phyloP scores from a whole-genome alignment of 257 asterid genomes.

The Gentiana straminea region DNA sequence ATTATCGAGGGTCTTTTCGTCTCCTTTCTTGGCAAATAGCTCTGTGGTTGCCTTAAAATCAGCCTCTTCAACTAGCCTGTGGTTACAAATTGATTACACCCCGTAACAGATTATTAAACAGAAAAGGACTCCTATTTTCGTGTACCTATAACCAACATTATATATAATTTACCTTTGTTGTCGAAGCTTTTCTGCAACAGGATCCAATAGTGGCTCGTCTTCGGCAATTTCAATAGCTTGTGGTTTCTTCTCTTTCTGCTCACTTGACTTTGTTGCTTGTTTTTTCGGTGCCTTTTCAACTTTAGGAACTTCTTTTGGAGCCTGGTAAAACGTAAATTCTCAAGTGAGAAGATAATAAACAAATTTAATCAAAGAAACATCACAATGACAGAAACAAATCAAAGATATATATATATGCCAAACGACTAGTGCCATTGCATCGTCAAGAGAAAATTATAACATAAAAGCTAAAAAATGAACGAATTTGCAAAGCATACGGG shows the following conservation, averaged over 20 bases:
- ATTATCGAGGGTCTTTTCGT: slow-evolving; percentile 61
- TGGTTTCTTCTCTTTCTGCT: slow-evolving; percentile 65
- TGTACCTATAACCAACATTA: background rate
- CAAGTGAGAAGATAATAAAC: too few species aligned
- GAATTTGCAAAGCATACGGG: too few species aligned
- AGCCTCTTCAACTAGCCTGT: slow-evolving; percentile 96
- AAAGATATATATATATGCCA: too few species aligned
- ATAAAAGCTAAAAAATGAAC: too few species aligned
- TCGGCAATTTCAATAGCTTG: slow-evolving; percentile 36
- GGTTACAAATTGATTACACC: background rate
- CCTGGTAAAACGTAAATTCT: slow-evolving; percentile 34
- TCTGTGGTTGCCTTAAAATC: slow-evolving; percentile 83
- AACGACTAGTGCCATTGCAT: too few species aligned
- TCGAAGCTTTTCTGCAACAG: slow-evolving; percentile 84
- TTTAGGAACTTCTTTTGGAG: slow-evolving; percentile 47
- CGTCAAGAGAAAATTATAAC: too few species aligned
- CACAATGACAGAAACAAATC: too few species aligned
- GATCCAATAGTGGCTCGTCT: slow-evolving; percentile 64
- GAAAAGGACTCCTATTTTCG: background rate
- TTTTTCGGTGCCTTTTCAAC: slow-evolving; percentile 59
- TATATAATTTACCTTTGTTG: slow-evolving; percentile 58
- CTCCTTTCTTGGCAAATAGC: slow-evolving; percentile 63
- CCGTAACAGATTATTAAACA: background rate
- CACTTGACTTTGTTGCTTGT: slow-evolving; percentile 39
- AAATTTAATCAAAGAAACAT: too few species aligned